Evolutionary conservation across 306 rosid species (phyloP).

Genomic region (Cicer yamashitae): DNA sequence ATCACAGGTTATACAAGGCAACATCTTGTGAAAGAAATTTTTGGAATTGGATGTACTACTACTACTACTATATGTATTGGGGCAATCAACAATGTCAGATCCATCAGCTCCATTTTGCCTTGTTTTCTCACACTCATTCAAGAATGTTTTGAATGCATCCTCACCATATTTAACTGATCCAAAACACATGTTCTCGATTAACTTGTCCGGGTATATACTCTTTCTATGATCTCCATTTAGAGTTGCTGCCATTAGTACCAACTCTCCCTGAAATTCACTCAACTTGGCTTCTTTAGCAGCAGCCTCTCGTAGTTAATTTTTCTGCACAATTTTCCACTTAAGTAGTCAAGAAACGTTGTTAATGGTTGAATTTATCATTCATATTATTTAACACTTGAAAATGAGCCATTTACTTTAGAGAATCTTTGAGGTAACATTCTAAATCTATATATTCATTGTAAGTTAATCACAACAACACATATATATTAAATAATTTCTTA

Average conservation of each 20-base stretch:
- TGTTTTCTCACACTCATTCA: constrained; percentile 65
- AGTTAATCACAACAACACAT: not conserved
- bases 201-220: constrained; percentile 55
- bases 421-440: not conserved
- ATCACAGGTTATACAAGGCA: constrained; percentile 65
- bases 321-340: constrained; percentile 47
- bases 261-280: constrained; percentile 68
- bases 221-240: constrained; percentile 64
- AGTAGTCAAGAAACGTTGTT: not conserved
- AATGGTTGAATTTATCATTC: not conserved
- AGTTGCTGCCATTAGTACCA: constrained; percentile 71
- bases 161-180: constrained; percentile 57
- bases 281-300: constrained; percentile 49
- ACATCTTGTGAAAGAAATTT: constrained; percentile 49
- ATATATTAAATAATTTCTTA: not conserved
- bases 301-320: constrained; percentile 53
- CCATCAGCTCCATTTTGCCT: constrained; percentile 58
- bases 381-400: not conserved
- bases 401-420: not conserved
- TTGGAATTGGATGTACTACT: not conserved
- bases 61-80: not conserved
- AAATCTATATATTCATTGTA: not conserved
- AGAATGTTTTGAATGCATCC: constrained; percentile 55
- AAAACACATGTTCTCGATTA: constrained; percentile 55
- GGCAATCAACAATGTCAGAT: constrained; percentile 55